Base-by-base conservation (phyloP, 1,284 basidiomycete species). In the Cystobasidium slooffiae region DNA sequence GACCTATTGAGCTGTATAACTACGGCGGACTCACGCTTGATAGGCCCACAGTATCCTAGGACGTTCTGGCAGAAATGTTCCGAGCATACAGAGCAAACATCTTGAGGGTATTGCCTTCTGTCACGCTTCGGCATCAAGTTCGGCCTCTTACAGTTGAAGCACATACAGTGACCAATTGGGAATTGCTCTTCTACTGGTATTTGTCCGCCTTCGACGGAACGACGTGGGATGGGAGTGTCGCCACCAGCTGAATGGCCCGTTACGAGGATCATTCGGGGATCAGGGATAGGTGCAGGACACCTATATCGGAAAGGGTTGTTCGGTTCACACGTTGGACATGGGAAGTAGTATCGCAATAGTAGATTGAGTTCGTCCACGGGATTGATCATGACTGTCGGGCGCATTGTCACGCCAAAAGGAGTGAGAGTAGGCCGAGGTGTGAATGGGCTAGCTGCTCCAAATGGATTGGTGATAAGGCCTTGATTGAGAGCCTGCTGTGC, bases 331-430 rank as follows among this genome's bases (percentile, higher is more conserved):
- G 70, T 73, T 14, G 70, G 70, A 43, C 70, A 73, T n/a, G 70
- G 70, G 43, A 73, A 73, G 44, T 65, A 73, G 52, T 55, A 73
- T 14, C 70, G 70, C 18, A 73, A 49, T 22, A 73, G 24, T 20
- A 73, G 70, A 43, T 73, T 73, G 62, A 73, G 62, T 53, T 73
- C 70, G 20, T 73, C 70, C 18, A 73, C 62, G 20, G 70, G 70
- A 49, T 73, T 73, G 1, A 73, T 65, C 70, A 73, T 58, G 22
- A 73, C 66, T 24, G 66, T 68, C 8, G 66, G 66, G 8, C 66
- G 52, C 53, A 68, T 59, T 1, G 66, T 53, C 18, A 68, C 58
- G 37, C 66, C 55, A n/a, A 68, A 59, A 1, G 66, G 64, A 20
- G 64, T 66, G 22, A 66, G 47, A 22, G 47, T 51, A 12, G 64